Percentiles rank a stretch among this genome's conserved stretches.
Evolutionary conservation across 1,139 yeast species (phyloP).

Genomic region (Candida sp.): DNA sequence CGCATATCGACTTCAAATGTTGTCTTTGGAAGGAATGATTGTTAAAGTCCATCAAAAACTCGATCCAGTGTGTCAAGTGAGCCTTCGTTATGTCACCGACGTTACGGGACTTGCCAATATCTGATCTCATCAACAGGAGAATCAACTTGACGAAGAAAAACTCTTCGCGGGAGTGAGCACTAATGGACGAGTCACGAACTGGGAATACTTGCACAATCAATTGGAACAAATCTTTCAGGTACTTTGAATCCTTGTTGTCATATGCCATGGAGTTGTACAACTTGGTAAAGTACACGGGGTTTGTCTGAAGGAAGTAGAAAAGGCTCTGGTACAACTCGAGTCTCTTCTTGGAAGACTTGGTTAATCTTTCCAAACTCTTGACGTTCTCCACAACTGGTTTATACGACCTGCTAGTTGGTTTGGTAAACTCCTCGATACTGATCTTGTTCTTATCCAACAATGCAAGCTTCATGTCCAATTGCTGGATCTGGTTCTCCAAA

Average conservation of each 20-base stretch:
- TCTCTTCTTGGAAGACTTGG: constrained; percentile 41
- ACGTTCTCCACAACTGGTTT: constrained; percentile 14
- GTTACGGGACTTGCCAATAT: constrained; percentile 31
- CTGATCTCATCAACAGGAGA: constrained; percentile 52
- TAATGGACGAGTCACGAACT: constrained; percentile 31
- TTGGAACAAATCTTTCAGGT: constrained; percentile 42
- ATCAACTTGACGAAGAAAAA: constrained; percentile 69
- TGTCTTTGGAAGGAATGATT: constrained; percentile 63
- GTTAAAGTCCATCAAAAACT: constrained; percentile 58
- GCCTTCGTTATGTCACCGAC: constrained; percentile 40
- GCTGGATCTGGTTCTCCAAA: constrained; percentile 75
- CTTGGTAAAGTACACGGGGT: constrained; percentile 72
- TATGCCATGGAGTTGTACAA: constrained; percentile 37
- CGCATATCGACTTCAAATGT: constrained; percentile 55
- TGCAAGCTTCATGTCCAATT: constrained; percentile 82
- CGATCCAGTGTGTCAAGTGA: constrained; percentile 48
- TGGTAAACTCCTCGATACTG: constrained; percentile 73
- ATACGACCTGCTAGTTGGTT: constrained; percentile 45
- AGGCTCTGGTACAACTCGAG: constrained; percentile 75
- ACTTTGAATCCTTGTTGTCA: constrained; percentile 21
- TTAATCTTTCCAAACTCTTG: constrained; percentile 34
- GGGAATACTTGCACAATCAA: constrained; percentile 57
- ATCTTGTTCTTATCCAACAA: constrained; percentile 79
- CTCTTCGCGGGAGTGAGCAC: constrained; percentile 67
- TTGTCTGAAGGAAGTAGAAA: constrained; percentile 85